Conservation (phyloP, 352 stramenopile genomes). For the Phytopythium litorale region DNA sequence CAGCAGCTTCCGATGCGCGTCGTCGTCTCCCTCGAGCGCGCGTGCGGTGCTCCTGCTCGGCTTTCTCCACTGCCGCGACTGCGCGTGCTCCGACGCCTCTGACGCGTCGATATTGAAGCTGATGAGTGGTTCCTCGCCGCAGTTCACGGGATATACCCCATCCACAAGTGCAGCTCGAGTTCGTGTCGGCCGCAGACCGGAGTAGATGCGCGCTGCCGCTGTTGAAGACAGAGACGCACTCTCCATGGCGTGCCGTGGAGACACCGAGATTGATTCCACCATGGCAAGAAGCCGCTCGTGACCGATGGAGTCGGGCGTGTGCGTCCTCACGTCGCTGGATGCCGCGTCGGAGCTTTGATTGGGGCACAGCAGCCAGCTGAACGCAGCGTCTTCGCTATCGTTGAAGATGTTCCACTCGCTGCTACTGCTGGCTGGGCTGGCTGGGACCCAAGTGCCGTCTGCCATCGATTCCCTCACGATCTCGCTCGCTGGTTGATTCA, state of each 20-base stretch:
- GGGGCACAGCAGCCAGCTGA: slow-evolving; percentile 52
- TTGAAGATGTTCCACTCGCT: slow-evolving; percentile 74
- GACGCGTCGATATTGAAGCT: not conserved
- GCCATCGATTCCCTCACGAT: not conserved
- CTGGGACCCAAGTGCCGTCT: not conserved
- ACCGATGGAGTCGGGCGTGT: slow-evolving; percentile 17
- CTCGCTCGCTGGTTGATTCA: not conserved
- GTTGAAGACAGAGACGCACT: not conserved
- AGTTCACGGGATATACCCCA: too few species aligned
- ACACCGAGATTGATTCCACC: not conserved
- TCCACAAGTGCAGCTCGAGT: not conserved
- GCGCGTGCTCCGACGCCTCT: not conserved
- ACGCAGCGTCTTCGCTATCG: slow-evolving; percentile 52
- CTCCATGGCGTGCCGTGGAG: not conserved
- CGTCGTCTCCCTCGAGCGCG: slow-evolving; percentile 7
- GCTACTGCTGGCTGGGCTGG: slow-evolving; percentile 16
- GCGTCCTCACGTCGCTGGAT: not conserved
- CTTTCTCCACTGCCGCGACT: slow-evolving; percentile 5
- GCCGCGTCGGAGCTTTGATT: slow-evolving; percentile 10
- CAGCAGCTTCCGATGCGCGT: slow-evolving; percentile 46
- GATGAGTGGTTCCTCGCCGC: not conserved
- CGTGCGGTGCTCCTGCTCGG: slow-evolving; percentile 1
- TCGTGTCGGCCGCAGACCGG: slow-evolving; percentile 10
- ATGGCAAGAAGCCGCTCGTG: slow-evolving; percentile 4
- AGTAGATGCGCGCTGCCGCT: slow-evolving; percentile 16